Evolutionary conservation across 2,329 filamentous ascomycete species (phyloP), one percentile per base, ranked within the genome.

Genomic region (Aspergillus eucalypticola): DNA sequence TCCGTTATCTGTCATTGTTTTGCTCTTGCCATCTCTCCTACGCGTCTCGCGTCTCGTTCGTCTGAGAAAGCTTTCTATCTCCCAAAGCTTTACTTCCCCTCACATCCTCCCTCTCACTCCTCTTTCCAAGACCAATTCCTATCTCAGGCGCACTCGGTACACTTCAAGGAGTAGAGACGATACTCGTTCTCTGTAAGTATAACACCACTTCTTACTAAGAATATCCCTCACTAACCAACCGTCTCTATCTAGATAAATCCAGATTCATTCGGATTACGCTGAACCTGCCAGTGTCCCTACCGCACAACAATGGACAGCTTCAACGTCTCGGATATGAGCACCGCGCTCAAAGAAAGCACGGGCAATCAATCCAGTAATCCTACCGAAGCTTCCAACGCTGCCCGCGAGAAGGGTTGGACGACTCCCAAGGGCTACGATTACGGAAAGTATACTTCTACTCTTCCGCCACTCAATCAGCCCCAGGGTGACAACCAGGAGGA

Each of bases 381-480:
- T 38, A 60, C 60, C n/a, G 71, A 75, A 44, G 69, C 71, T 7
- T 64, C 68, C 11, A 66, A 60, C 25, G 53, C 71, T n/a, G 75
- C 76, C 48, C 73, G 74, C 27, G 69, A 75, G 8, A 75, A 74
- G 21, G 76, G 76, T 1, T 80, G 78, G 78, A 66, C 61, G 8
- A 68, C 71, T 7, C 76, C 72, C 2, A 67, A 75, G 39, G 64
- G 68, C 3, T 79, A 75, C 54, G 67, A 78, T 41, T 80, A 80
- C 59, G 59, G 68, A 1, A 65, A 68, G 55, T 77, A 74, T 62
- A 71, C 62, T 17, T 58, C 56, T 17, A 58, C 38, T 13, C 38
- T 61, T 13, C n/a, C 58, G 15, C 51, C 59, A 39, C 46, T 52
- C 8, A 54, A 60, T 8, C 64, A 67, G 38, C 60, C 67, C 54